Percentiles rank a stretch among this genome's conserved stretches.
Evolutionary conservation across 2,329 filamentous ascomycete species (phyloP).

Genomic region (Bipolaris oryzae): DNA sequence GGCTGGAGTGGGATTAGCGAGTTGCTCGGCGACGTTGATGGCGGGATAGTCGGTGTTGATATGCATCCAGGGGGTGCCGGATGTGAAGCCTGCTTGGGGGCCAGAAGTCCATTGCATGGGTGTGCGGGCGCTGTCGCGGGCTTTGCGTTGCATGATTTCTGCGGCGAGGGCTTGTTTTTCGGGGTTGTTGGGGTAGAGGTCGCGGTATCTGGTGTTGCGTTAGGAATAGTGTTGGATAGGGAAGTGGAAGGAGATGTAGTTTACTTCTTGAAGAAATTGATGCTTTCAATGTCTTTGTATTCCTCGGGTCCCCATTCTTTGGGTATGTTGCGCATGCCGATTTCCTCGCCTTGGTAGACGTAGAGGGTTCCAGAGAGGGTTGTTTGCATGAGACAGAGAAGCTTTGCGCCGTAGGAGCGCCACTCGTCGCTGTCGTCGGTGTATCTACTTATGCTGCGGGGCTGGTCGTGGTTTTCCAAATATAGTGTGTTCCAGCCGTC

Average conservation of each 20-base stretch:
- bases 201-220: constrained; percentile 26
- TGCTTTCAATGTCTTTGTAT: constrained; percentile 61
- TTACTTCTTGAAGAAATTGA: constrained; percentile 60
- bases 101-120: constrained; percentile 70
- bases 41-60: constrained; percentile 61
- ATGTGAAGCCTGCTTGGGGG: constrained; percentile 67
- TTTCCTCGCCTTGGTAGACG: constrained; percentile 59
- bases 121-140: constrained; percentile 69
- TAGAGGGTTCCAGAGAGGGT: constrained; percentile 57
- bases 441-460: constrained; percentile 56
- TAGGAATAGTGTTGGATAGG: neutral
- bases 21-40: constrained; percentile 64
- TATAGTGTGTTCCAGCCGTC: constrained; percentile 58
- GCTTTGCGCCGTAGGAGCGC: constrained; percentile 56
- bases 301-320: constrained; percentile 51
- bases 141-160: constrained; percentile 61
- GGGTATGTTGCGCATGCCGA: constrained; percentile 59
- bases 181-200: constrained; percentile 37
- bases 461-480: constrained; percentile 61
- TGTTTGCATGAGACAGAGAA: constrained; percentile 56
- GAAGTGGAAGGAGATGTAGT: neutral
- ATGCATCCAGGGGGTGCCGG: constrained; percentile 65
- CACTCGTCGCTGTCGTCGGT: constrained; percentile 56
- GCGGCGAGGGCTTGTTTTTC: constrained; percentile 37
- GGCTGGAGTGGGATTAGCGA: constrained; percentile 32